Conservation (phyloP, 2,329 filamentous ascomycete species). For the Aschersonia sp. region DNA sequence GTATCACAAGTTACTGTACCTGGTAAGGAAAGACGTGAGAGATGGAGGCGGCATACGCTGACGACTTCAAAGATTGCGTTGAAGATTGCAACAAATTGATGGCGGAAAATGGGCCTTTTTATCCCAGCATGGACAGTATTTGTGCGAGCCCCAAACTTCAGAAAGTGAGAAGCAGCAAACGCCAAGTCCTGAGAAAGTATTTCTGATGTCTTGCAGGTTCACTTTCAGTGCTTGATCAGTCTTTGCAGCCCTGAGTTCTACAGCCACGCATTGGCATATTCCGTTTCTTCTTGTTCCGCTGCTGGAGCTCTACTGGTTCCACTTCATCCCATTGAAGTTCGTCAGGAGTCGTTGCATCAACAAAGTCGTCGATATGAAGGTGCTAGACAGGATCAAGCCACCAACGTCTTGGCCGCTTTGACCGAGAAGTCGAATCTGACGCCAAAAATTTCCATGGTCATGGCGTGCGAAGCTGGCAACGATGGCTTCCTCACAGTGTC, state of each 20-base stretch:
- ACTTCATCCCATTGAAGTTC: constrained; percentile 16
- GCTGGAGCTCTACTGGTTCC: constrained; percentile 13
- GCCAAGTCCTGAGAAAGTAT: no score
- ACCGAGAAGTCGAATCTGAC: constrained; percentile 7
- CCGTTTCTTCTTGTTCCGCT: constrained; percentile 12
- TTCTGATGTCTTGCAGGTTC: constrained; percentile 9
- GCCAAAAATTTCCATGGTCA: constrained; percentile 10
- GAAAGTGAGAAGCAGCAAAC: constrained; percentile 1
- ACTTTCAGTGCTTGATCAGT: constrained; percentile 16
- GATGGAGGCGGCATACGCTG: background rate
- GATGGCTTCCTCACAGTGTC: constrained; percentile 18
- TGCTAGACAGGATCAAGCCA: constrained; percentile 3
- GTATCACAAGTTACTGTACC: background rate
- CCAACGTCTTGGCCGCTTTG: background rate
- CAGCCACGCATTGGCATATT: constrained; percentile 13
- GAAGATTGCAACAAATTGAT: constrained; percentile 8
- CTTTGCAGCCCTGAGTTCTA: constrained; percentile 14
- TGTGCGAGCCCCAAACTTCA: constrained; percentile 5
- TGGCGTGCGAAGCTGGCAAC: constrained; percentile 15
- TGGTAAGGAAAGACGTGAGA: background rate
- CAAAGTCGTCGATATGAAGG: background rate
- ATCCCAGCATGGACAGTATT: constrained; percentile 6
- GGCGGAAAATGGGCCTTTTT: constrained; percentile 5
- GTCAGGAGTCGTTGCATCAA: constrained; percentile 3
- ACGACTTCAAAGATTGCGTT: constrained; percentile 7